Conservation (phyloP, 805 yeast species). For the Starmera caribaea region DNA sequence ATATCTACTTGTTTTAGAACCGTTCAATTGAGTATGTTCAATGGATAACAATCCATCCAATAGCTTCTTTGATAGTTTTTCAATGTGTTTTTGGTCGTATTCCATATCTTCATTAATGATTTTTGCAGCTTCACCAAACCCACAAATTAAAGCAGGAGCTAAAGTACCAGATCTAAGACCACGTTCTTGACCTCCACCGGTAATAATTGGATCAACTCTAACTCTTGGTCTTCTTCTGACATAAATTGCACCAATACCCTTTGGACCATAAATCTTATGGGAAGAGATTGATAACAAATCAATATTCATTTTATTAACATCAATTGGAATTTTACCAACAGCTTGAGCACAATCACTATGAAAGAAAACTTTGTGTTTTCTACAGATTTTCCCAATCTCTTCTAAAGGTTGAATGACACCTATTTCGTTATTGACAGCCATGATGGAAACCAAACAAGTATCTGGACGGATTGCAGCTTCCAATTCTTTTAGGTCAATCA, state of each 20-base stretch:
- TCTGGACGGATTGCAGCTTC: slow-evolving; percentile 82
- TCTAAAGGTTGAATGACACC: slow-evolving; percentile 96
- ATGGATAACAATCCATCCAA: slow-evolving; percentile 63
- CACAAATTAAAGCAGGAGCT: slow-evolving; percentile 93
- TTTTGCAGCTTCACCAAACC: slow-evolving; percentile 96
- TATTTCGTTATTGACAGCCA: slow-evolving; percentile 98
- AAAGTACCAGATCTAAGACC: slow-evolving; percentile 95
- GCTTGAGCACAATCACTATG: slow-evolving; percentile 99
- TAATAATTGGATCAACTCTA: slow-evolving; percentile 86
- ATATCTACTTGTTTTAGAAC: slow-evolving; percentile 65
- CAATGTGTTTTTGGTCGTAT: slow-evolving; percentile 65
- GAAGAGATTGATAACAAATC: slow-evolving; percentile 91
- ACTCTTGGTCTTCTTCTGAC: slow-evolving; percentile 98
- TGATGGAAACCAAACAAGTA: slow-evolving; percentile 81
- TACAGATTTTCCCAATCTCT: slow-evolving; percentile 84
- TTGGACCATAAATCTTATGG: slow-evolving; percentile 96
- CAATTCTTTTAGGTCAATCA: slow-evolving; percentile 67
- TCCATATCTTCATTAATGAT: slow-evolving; percentile 64
- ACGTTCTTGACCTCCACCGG: slow-evolving; percentile 99
- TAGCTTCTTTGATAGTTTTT: slow-evolving; percentile 62
- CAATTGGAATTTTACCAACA: slow-evolving; percentile 85
- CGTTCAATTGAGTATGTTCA: slow-evolving; percentile 87
- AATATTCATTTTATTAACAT: slow-evolving; percentile 87
- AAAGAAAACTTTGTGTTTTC: slow-evolving; percentile 83
- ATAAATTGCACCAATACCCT: slow-evolving; percentile 92